Evolutionary conservation across 2,329 filamentous ascomycete species (phyloP), one percentile per base, ranked within the genome.

Genomic region (Neobulgaria alba): DNA sequence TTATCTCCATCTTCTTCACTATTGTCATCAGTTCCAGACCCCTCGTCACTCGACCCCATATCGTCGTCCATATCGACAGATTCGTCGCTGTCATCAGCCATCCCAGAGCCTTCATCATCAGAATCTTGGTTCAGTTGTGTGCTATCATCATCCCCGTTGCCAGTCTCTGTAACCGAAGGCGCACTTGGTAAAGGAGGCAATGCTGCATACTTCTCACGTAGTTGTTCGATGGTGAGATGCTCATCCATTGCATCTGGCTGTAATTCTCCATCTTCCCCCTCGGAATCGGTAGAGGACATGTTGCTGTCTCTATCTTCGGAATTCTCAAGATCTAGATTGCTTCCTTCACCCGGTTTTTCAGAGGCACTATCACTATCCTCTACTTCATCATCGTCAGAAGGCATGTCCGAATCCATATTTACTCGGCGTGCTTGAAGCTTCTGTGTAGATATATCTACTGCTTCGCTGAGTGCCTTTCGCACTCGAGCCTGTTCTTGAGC

Each of bases 381-480:
- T 4, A 54, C 55, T 10, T 61, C 57, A n/a, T 65, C 64, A 18
- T 55, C 51, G n/a, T 67, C 68, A 1, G 63, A 65, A 1, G 62
- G 48, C 3, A 58, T 57, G 17, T 79, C 76, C 0, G 73, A 76
- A 43, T 75, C 77, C 38, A 48, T 48, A 14, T 68, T 70, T 2
- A 66, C 62, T 41, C 67, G 69, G n/a, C 77, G 69, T 12, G 78
- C 76, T 49, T 82, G 75, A 1, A 85, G 64, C 54, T 83, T 78
- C 51, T 76, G 73, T 46, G 82, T 82, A 0, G 80, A 85, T 42
- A 80, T 70, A 46, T 80, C 83, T 53, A 85, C 80, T 53, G 78
- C 84, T 64, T 82, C 78, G 53, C 82, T 85, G 55, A 84, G 71
- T 36, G 79, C 85, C 56, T 76, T 79, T 63, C 72, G 79, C 58